These are phyloP conservation scores for Arctium minus DNA, from an alignment of 129 eudicot species.

Conservation along the genomic window DNA sequence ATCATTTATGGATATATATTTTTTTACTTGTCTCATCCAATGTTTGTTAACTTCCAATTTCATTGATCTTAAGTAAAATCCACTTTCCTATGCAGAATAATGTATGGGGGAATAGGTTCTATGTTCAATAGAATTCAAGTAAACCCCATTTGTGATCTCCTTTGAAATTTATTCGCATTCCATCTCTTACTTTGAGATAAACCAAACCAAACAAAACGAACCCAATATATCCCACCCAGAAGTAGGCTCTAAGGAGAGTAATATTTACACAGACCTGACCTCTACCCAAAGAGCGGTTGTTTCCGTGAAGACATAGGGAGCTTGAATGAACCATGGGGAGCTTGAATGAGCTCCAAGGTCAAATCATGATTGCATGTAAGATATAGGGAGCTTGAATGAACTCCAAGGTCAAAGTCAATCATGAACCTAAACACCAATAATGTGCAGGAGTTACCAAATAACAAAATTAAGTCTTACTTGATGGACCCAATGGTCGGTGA, in stretches of 20 bases:
- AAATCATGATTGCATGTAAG: neutral
- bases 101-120: neutral
- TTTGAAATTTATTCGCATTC: neutral
- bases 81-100: neutral
- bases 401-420: neutral
- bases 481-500: neutral
- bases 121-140: neutral
- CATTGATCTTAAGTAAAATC: neutral
- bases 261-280: neutral
- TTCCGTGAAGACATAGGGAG: neutral
- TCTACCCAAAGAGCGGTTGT: neutral
- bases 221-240: neutral
- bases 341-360: neutral
- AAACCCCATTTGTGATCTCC: neutral
- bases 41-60: neutral
- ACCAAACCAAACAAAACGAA: neutral
- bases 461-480: slow-evolving; percentile 20
- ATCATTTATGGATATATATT: neutral
- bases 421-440: neutral
- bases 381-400: neutral
- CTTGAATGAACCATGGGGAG: neutral
- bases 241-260: neutral
- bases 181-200: neutral
- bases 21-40: neutral
- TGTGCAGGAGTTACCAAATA: neutral